Evolutionary conservation across 2,329 filamentous ascomycete species (phyloP), one percentile per base, ranked within the genome.

Genomic region (Epichloe uncinata): DNA sequence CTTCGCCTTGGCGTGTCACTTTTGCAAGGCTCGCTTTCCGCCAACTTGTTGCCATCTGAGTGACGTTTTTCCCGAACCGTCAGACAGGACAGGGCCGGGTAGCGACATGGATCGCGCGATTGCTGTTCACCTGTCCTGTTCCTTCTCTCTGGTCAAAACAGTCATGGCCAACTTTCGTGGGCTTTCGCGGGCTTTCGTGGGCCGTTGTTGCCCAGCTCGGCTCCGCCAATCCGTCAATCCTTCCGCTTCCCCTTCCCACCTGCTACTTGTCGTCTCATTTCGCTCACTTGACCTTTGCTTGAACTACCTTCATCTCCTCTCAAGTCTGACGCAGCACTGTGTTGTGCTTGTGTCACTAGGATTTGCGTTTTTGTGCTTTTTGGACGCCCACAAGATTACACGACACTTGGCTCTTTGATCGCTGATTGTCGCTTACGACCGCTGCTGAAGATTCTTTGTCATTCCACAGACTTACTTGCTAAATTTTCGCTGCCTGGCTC

Each of bases 361-460:
- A 37, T 35, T 16, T 9, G 36, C 4, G 30, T 30, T 41, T 49
- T 47, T 49, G 36, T 42, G 13, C 41, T 26, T 49, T 51, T 51
- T 49, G 50, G 46, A 42, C 46, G 45, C 26, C 37, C 13, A 18
- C 16, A 16, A 30, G 8, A 46, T 38, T 42, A 16, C n/a, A 50
- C 41, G 7, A 41, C 35, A 22, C 20, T 47, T 47, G 22, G 13
- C 44, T 47, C 45, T 15, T 42, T 35, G 16, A 34, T 41, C 12
- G 20, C 22, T n/a, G 26, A 30, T 34, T 42, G 16, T 41, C 16
- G 37, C 37, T 40, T 30, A 8, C 26, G 22, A 34, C 38, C 38
- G n/a, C 26, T 34, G 16, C 40, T 18, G 20, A 34, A 30, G 22
- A 13, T 38, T 20, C 40, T 16, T 26, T 15, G 36, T 16, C 37